Conservation (phyloP, 1,284 basidiomycete genomes). For the Ceratorhiza oryzae-sativae region DNA sequence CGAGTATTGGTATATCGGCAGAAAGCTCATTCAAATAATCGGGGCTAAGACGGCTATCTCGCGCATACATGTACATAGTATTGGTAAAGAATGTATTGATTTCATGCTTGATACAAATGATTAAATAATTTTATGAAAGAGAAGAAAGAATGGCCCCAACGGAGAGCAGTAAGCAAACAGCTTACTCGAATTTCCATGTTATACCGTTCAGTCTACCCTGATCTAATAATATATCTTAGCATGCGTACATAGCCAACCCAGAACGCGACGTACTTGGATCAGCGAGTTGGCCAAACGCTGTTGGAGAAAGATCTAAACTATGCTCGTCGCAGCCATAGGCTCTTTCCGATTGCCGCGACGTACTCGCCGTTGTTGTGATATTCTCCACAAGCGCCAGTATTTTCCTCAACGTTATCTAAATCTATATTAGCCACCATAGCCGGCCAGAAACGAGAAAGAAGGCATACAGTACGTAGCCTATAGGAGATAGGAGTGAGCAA, state of each 20-base stretch:
- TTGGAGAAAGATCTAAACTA: background rate
- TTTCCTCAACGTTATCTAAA: constrained; percentile 11
- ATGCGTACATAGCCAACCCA: no score
- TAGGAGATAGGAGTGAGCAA: background rate
- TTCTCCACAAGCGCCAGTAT: constrained; percentile 7
- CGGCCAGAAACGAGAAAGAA: background rate
- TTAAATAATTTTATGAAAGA: no score
- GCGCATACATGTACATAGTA: no score
- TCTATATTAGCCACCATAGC: no score
- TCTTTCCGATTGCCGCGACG: background rate
- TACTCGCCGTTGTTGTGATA: constrained; percentile 8
- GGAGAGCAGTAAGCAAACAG: background rate
- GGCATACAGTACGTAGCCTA: constrained; percentile 10
- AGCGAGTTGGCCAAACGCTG: background rate
- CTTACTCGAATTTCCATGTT: background rate
- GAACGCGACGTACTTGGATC: background rate
- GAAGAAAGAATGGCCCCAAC: no score
- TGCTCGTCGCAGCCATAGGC: background rate
- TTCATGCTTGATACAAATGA: no score
- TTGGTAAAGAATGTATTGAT: no score
- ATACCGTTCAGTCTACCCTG: background rate
- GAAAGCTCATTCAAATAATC: no score
- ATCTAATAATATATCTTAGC: background rate
- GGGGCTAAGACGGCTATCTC: no score
- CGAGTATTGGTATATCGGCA: no score